Percentiles rank a stretch among this genome's conserved stretches.
These are phyloP conservation scores for Cryptosporidium sp. DNA, from an alignment of 169 alveolate genomes.

Conservation along the genomic window DNA sequence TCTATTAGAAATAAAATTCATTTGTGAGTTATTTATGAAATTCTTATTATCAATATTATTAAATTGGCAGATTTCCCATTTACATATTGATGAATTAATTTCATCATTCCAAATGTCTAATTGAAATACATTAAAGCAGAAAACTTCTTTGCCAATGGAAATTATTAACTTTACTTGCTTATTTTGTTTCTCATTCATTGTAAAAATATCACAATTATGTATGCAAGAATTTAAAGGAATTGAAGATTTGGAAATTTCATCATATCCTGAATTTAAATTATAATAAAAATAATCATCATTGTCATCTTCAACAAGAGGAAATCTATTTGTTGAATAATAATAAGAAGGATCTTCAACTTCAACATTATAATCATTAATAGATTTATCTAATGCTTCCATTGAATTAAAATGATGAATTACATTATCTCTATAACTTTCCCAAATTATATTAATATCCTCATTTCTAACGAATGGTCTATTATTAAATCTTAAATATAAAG, in stretches of 20 bases:
- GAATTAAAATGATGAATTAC: neutral
- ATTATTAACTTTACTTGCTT: constrained; percentile 12
- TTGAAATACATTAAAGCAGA: constrained; percentile 26
- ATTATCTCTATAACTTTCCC: constrained; percentile 33
- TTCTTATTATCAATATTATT: neutral
- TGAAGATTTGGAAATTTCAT: constrained; percentile 2
- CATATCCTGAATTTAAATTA: neutral
- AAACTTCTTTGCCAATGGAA: neutral
- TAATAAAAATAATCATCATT: constrained; percentile 9
- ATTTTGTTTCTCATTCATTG: constrained; percentile 25
- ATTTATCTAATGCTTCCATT: neutral
- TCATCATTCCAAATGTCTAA: constrained; percentile 56
- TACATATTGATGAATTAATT: constrained; percentile 11
- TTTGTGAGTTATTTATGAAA: neutral
- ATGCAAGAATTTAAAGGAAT: constrained; percentile 52
- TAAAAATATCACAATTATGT: constrained; percentile 9
- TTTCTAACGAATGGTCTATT: neutral
- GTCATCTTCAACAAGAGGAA: constrained; percentile 16
- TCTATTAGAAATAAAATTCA: neutral
- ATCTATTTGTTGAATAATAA: constrained; percentile 41
- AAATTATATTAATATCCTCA: constrained; percentile 9
- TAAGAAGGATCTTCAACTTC: constrained; percentile 17
- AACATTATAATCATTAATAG: neutral
- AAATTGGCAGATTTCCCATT: neutral
- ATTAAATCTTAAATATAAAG: constrained; percentile 9